A percentile compares a stretch with the other conserved stretches of the same genome.
These are phyloP conservation scores for Hygrophoropsis aurantiaca DNA, from an alignment of 768 basidiomycete genomes.

Conservation along the genomic window DNA sequence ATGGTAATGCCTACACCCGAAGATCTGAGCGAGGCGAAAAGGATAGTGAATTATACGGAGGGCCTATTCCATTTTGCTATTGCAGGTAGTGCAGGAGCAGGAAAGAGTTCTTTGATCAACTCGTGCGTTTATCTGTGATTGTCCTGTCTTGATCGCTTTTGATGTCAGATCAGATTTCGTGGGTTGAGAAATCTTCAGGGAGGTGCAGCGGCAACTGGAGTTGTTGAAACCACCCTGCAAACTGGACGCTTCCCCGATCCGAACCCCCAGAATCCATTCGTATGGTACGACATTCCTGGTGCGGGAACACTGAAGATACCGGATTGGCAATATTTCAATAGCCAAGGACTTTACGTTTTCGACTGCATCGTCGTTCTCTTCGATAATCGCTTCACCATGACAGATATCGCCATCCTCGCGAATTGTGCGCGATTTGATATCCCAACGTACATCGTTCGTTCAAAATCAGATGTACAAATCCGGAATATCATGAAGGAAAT, in stretches of 20 bases:
- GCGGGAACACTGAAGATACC: conserved; percentile 22
- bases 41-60: conserved; percentile 11
- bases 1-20: conserved; percentile 13
- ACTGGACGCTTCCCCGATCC: conserved; percentile 22
- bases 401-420: conserved; percentile 12
- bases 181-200: conserved; percentile 15
- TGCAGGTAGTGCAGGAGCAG: conserved; percentile 23
- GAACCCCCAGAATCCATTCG: conserved; percentile 9
- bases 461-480: conserved; percentile 17
- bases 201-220: conserved; percentile 21
- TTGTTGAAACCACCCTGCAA: conserved; percentile 20
- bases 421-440: conserved; percentile 13
- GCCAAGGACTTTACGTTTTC: conserved; percentile 22
- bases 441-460: conserved; percentile 15
- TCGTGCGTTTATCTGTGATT: conserved; percentile 21
- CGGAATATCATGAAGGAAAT: conserved; percentile 11
- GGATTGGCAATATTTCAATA: conserved; percentile 29
- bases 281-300: conserved; percentile 31
- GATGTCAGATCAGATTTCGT: conserved; percentile 21
- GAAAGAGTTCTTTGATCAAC: conserved; percentile 32
- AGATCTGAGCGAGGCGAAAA: conserved; percentile 9
- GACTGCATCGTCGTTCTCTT: conserved; percentile 15
- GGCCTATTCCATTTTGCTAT: conserved; percentile 26
- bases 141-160: conserved; percentile 9
- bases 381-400: conserved; percentile 14